Percentiles rank a stretch among this genome's conserved stretches.
These are phyloP conservation scores for Taphrina flavorubra DNA, from an alignment of 1,139 yeast species.

Conservation along the genomic window DNA sequence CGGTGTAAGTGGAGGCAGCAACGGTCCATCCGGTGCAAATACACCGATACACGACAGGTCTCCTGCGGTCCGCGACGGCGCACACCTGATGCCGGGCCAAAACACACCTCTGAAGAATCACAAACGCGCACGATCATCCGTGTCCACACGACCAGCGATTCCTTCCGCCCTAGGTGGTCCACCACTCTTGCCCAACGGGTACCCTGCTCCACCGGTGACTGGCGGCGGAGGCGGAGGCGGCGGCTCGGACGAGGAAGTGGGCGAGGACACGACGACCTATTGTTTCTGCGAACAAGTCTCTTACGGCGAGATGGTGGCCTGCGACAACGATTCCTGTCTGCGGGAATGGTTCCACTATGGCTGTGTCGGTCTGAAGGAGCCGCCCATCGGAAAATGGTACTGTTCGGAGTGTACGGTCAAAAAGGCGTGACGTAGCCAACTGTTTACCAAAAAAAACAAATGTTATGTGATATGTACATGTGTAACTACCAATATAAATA, in stretches of 20 bases:
- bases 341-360: constrained; percentile 83
- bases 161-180: constrained; percentile 35
- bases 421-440: neutral
- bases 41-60: constrained; percentile 80
- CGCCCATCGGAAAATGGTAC: constrained; percentile 56
- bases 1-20: constrained; percentile 1
- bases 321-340: constrained; percentile 81
- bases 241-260: constrained; percentile 60
- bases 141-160: constrained; percentile 31
- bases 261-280: constrained; percentile 56
- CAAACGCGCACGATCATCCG: constrained; percentile 40
- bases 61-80: constrained; percentile 56
- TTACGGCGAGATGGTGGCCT: constrained; percentile 90
- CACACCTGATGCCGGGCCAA: constrained; percentile 47
- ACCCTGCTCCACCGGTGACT: constrained; percentile 35
- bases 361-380: constrained; percentile 72
- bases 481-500: neutral
- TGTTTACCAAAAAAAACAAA: too few relatives aligned
- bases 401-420: constrained; percentile 49
- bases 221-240: constrained; percentile 11
- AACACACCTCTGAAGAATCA: constrained; percentile 37
- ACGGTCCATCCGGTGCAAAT: constrained; percentile 60
- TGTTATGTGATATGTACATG: neutral
- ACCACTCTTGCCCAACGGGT: constrained; percentile 37
- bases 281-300: constrained; percentile 86